Percentiles rank a stretch among this genome's conserved stretches.
phyloP scores from a whole-genome alignment of 139 green algal genomes.

The Tetratostichococcus sp. region DNA sequence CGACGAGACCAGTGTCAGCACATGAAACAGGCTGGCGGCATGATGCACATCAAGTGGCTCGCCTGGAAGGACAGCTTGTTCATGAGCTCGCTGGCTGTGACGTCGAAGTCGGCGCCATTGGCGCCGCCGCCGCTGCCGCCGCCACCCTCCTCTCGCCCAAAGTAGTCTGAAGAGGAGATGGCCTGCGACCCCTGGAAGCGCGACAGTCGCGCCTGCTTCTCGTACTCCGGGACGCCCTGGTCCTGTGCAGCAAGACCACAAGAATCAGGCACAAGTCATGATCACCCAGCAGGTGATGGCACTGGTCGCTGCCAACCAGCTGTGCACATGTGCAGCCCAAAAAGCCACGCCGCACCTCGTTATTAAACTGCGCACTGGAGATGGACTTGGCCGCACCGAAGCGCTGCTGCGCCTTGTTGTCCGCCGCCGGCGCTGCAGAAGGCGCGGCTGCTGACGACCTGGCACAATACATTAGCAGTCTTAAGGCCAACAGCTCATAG shows the following conservation, averaged over 20 bases:
- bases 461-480: background rate
- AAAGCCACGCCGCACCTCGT: slow-evolving; percentile 8
- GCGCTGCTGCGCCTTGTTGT: slow-evolving; percentile 51
- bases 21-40: too few species aligned
- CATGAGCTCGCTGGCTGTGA: slow-evolving; percentile 68
- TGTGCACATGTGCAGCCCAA: background rate
- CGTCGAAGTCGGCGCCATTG: slow-evolving; percentile 45
- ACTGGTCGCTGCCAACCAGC: too few species aligned
- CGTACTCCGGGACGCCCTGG: background rate
- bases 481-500: too few species aligned
- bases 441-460: background rate
- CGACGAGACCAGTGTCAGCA: too few species aligned
- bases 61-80: slow-evolving; percentile 67
- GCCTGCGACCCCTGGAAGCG: slow-evolving; percentile 55
- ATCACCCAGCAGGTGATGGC: too few species aligned
- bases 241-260: background rate
- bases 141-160: slow-evolving; percentile 32
- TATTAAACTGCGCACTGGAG: slow-evolving; percentile 57
- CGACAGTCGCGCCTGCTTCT: slow-evolving; percentile 21
- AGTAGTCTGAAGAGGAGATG: slow-evolving; percentile 82
- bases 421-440: too few species aligned
- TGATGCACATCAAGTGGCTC: too few species aligned
- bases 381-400: slow-evolving; percentile 90
- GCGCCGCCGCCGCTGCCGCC: slow-evolving; percentile 1
- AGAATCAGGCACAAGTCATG: too few species aligned